phyloP scores from a whole-genome alignment of 2,329 filamentous ascomycete species.

The Fusarium clavum region DNA sequence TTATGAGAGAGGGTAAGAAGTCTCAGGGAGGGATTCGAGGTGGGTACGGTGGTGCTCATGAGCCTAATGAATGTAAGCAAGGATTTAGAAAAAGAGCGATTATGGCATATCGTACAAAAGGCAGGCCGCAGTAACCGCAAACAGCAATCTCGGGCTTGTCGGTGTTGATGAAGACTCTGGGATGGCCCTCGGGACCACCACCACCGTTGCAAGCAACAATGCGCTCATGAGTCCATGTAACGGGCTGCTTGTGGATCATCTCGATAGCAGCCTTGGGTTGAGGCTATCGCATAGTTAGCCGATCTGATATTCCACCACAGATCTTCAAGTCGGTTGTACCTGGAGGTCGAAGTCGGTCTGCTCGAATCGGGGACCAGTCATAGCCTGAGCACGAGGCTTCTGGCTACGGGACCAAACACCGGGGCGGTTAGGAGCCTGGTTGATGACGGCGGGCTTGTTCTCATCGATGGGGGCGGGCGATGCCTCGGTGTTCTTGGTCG shows the following conservation, averaged over 20 bases:
- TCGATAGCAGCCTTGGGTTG: constrained; percentile 91
- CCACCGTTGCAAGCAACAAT: constrained; percentile 92
- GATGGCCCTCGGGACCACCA: constrained; percentile 89
- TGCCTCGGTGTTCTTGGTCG: constrained; percentile 55
- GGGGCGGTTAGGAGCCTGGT: constrained; percentile 88
- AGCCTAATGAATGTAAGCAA: constrained; percentile 67
- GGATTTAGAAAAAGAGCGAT: not conserved
- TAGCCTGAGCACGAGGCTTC: constrained; percentile 81
- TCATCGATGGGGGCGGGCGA: constrained; percentile 59
- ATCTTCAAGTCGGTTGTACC: constrained; percentile 65
- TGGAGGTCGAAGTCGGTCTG: constrained; percentile 94
- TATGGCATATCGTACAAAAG: constrained; percentile 77
- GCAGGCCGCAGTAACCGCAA: constrained; percentile 94
- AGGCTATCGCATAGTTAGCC: constrained; percentile 68
- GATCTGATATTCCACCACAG: constrained; percentile 12
- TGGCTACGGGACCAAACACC: constrained; percentile 89
- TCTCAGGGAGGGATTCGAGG: constrained; percentile 83
- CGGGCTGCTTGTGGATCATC: constrained; percentile 94
- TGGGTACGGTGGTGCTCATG: constrained; percentile 88
- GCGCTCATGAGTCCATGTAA: constrained; percentile 87
- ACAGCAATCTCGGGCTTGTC: constrained; percentile 94
- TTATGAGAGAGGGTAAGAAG: constrained; percentile 81
- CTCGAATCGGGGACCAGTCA: constrained; percentile 95
- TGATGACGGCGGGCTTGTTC: constrained; percentile 59
- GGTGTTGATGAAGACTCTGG: constrained; percentile 95